Percentiles rank a stretch among this genome's conserved stretches.
phyloP scores from a whole-genome alignment of 345 rosid genomes.

The Boechera stricta region DNA sequence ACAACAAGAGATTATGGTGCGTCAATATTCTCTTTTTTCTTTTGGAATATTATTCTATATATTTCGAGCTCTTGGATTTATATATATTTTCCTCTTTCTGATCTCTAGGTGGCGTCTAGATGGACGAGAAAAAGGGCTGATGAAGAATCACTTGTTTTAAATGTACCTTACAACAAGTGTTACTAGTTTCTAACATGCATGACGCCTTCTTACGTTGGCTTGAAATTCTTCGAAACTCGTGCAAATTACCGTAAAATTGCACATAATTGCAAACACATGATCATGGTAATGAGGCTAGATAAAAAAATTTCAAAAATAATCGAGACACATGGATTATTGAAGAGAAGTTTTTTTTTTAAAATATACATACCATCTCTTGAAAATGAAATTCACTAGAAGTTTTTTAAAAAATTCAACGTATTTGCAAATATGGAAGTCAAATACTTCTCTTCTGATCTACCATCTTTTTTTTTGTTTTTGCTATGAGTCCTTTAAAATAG shows the following conservation, averaged over 20 bases:
- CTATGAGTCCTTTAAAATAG: background rate
- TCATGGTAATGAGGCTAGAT: background rate
- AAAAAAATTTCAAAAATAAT: background rate
- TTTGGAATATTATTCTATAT: background rate
- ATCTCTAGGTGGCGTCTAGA: slow-evolving; percentile 38
- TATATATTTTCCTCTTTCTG: background rate
- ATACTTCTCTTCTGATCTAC: background rate
- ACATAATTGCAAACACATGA: background rate
- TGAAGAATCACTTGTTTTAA: slow-evolving; percentile 28
- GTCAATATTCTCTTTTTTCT: slow-evolving; percentile 13
- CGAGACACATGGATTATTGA: background rate
- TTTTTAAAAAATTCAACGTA: background rate
- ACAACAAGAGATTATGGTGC: slow-evolving; percentile 69
- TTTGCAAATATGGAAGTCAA: background rate
- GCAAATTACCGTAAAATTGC: background rate
- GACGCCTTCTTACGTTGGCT: slow-evolving; percentile 37
- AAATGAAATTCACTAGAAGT: background rate
- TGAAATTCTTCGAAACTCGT: background rate
- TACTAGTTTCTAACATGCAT: slow-evolving; percentile 42
- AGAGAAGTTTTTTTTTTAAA: background rate
- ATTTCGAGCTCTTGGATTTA: slow-evolving; percentile 15
- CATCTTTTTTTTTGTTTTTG: background rate
- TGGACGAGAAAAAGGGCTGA: slow-evolving; percentile 4
- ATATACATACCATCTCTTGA: background rate
- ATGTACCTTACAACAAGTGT: slow-evolving; percentile 34